phyloP scores from a whole-genome alignment of 2,329 filamentous ascomycete genomes.

The Penicillium concentricum region DNA sequence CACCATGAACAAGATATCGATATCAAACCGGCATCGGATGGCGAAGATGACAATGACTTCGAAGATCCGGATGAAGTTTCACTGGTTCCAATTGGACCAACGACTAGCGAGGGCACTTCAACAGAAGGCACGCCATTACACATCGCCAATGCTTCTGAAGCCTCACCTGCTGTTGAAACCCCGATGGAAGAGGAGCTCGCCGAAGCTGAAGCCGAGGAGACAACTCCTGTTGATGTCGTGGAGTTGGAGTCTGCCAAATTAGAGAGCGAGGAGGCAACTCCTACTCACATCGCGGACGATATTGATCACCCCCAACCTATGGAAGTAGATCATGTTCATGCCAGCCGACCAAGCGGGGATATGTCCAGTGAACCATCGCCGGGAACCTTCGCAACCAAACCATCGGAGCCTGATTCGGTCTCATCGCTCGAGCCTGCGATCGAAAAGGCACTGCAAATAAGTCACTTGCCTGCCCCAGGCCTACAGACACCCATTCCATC shows the following conservation, averaged over 20 bases:
- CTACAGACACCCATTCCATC: slow-evolving; percentile 73
- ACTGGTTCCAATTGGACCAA: slow-evolving; percentile 31
- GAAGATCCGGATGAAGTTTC: slow-evolving; percentile 39
- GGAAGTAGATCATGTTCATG: slow-evolving; percentile 20
- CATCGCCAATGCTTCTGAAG: slow-evolving; percentile 19
- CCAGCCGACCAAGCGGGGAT: slow-evolving; percentile 30
- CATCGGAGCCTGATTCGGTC: slow-evolving; percentile 46
- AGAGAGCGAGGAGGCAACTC: background rate
- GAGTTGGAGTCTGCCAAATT: background rate
- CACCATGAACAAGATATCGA: slow-evolving; percentile 27
- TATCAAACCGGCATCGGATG: slow-evolving; percentile 21
- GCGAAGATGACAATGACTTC: slow-evolving; percentile 28
- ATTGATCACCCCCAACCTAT: slow-evolving; percentile 9
- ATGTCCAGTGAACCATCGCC: slow-evolving; percentile 45
- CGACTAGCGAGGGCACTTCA: slow-evolving; percentile 19
- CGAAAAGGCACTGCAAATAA: slow-evolving; percentile 37
- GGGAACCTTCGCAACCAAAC: slow-evolving; percentile 44
- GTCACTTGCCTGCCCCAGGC: slow-evolving; percentile 42
- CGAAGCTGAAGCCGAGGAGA: slow-evolving; percentile 1
- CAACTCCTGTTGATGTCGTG: background rate
- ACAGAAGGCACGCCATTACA: slow-evolving; percentile 32
- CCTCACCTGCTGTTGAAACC: slow-evolving; percentile 10
- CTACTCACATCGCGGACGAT: background rate
- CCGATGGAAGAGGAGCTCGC: slow-evolving; percentile 6
- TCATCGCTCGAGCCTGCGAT: slow-evolving; percentile 40